A percentile compares a stretch with the other conserved stretches of the same genome.
phyloP scores from a whole-genome alignment of 441 rosid species.

The Gossypium aridum region DNA sequence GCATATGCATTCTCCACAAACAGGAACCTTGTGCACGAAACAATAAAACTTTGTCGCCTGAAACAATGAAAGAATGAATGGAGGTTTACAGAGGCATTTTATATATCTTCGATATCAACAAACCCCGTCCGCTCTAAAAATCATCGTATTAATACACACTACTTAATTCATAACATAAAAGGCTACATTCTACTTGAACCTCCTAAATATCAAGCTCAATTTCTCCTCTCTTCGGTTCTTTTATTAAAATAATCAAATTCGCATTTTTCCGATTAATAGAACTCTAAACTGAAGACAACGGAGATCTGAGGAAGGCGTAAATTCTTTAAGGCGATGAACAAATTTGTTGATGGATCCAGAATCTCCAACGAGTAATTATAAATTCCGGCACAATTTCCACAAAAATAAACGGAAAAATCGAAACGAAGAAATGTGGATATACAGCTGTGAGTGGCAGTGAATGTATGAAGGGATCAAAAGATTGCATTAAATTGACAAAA shows the following conservation, averaged over 20 bases:
- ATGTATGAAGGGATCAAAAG: neutral
- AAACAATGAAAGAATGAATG: conserved; percentile 9
- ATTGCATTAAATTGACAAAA: neutral
- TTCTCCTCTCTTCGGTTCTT: neutral
- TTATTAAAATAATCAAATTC: neutral
- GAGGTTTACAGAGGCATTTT: neutral
- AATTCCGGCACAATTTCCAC: neutral
- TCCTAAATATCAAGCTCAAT: neutral
- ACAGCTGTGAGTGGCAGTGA: neutral
- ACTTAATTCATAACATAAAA: neutral
- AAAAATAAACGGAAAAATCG: neutral
- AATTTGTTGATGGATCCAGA: conserved; percentile 25
- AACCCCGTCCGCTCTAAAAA: neutral
- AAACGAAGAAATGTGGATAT: neutral
- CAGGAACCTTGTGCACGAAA: conserved; percentile 98
- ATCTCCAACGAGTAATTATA: neutral
- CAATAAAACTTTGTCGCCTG: conserved; percentile 98
- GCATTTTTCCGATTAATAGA: conserved; percentile 7
- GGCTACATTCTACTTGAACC: neutral
- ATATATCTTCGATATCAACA: neutral
- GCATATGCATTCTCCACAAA: conserved; percentile 96
- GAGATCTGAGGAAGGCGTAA: neutral
- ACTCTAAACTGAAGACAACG: conserved; percentile 1
- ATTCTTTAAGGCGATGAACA: neutral
- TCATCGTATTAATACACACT: neutral